Evolutionary conservation across 257 asterid genomes (phyloP).

Genomic region (Plantago elongata): DNA sequence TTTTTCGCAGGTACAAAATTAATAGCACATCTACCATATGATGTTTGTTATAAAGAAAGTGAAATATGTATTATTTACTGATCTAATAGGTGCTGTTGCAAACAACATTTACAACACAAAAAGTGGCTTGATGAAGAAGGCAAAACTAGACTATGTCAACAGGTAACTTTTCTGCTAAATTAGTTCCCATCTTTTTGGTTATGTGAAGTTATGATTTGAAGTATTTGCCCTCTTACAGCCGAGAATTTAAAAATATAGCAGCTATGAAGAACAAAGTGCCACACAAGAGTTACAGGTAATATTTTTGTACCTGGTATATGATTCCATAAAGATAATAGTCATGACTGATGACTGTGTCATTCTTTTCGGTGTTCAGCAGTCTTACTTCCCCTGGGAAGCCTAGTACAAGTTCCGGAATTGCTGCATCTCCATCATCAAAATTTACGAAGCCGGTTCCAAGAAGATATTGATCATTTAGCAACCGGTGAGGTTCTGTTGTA

Average conservation of each 20-base stretch:
- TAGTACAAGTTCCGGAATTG: conserved; percentile 20
- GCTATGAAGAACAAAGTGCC: conserved; percentile 55
- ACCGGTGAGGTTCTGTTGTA: neutral
- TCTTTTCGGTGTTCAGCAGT: conserved; percentile 18
- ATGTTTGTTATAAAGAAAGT: conserved; percentile 6
- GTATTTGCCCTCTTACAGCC: conserved; percentile 39
- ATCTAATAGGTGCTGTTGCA: conserved; percentile 32
- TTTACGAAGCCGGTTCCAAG: conserved; percentile 26
- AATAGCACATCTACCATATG: neutral
- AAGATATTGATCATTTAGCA: conserved; percentile 23
- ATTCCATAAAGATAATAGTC: conserved; percentile 5
- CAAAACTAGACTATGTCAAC: conserved; percentile 71
- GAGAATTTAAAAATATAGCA: conserved; percentile 67
- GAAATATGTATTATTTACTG: conserved; percentile 8
- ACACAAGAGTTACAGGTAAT: conserved; percentile 48
- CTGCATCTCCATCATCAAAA: conserved; percentile 36
- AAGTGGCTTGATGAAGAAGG: conserved; percentile 83
- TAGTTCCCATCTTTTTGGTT: neutral
- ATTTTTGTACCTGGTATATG: neutral
- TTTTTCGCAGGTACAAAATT: conserved; percentile 56
- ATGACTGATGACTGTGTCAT: conserved; percentile 24
- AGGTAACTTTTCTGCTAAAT: conserved; percentile 37
- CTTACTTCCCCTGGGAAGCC: conserved; percentile 30
- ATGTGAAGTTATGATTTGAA: no score
- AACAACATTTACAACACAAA: conserved; percentile 59